Evolutionary conservation across 345 rosid genomes (phyloP), one percentile per base, ranked within the genome.

Genomic region (Anacardium occidentale): DNA sequence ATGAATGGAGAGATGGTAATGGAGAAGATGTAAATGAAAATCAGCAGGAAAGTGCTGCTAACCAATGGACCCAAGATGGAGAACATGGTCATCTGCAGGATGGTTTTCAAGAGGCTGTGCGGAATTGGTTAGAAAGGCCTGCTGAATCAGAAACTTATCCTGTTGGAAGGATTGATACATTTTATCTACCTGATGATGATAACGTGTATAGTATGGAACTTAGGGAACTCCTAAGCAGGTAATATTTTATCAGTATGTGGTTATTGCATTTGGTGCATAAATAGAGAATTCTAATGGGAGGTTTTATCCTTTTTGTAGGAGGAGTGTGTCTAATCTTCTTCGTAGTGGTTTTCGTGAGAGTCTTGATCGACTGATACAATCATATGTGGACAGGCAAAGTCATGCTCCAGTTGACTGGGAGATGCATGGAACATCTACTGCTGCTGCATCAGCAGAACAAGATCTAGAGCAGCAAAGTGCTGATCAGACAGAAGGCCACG

Each of bases 271-370:
- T 64, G 14, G 53, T 55, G 5, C 17, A 71, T 34, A 68, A 14
- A 70, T 17, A 15, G 20, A 63, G 26, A 21, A 52, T 69, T 70
- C 68, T 81, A 63, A 77, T 52, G 20, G 48, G 71, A 58, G 18
- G 60, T 64, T 37, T 74, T 76, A 66, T 71, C 74, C 76, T 7
- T 78, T 44, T 64, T 75, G 64, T 74, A 94, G 98, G 93, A 88
- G 99, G 84, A 88, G 98, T 57, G 99, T 94, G 51, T 92, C 98
- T 64, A 92, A 85, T 73, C 97, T 94, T 81, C 93, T 94, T 63
- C 90, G 59, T 26, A 94, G 99, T 82, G 88, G 91, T 77, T 94
- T 94, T 77, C 92, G 98, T 18, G 88, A 89, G 77, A 89, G 87
- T 76, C 99, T 94, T 66, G 89, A 92, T 76, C 98, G 88, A 53